Evolutionary conservation across 2,329 filamentous ascomycete genomes (phyloP).

Genomic region (Scedosporium minutisporum): DNA sequence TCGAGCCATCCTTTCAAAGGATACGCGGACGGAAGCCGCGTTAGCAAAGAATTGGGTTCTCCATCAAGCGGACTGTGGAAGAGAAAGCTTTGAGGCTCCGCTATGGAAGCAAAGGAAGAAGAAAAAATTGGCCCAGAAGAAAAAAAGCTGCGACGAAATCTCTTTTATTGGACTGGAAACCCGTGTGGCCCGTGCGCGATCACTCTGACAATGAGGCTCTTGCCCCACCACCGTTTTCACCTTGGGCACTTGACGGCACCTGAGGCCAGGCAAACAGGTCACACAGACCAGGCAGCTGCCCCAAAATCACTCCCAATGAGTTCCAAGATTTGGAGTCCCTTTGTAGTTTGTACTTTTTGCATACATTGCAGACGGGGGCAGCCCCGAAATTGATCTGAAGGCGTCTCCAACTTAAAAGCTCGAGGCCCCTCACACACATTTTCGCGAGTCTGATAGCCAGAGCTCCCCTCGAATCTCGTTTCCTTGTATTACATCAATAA

Average conservation of each 20-base stretch:
- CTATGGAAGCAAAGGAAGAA: neutral
- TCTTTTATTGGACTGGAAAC: conserved; percentile 7
- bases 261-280: neutral
- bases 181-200: neutral
- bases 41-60: neutral
- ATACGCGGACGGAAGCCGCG: no score
- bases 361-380: neutral
- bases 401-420: conserved; percentile 1
- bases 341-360: no score
- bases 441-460: neutral
- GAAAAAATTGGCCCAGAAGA: neutral
- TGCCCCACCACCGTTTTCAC: neutral
- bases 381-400: neutral
- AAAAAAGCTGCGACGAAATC: neutral
- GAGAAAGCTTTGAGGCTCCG: neutral
- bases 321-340: no score
- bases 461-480: neutral
- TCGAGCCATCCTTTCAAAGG: no score
- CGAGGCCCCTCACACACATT: neutral
- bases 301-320: neutral
- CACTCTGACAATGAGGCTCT: neutral
- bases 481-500: neutral
- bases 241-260: neutral
- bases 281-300: neutral
- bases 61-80: neutral